Conservation (phyloP, 805 yeast species). For the Saturnispora gosingensis region DNA sequence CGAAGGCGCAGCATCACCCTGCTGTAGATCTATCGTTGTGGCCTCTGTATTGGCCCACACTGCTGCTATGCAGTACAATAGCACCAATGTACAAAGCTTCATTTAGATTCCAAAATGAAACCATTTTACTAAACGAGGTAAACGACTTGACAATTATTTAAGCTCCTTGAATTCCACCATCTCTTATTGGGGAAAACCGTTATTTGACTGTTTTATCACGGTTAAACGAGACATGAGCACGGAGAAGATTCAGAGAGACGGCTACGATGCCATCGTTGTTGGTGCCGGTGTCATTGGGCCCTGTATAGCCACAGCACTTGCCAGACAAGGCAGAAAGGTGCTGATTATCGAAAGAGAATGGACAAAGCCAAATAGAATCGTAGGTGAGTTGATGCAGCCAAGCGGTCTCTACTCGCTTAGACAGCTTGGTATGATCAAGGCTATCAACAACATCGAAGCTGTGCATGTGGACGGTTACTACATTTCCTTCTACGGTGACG, state of each 20-base stretch:
- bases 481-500: constrained; percentile 53
- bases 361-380: constrained; percentile 89
- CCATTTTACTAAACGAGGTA: constrained; percentile 4
- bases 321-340: constrained; percentile 82
- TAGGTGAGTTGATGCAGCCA: constrained; percentile 96
- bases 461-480: constrained; percentile 72
- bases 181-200: not conserved
- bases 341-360: constrained; percentile 80
- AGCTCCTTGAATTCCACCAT: not conserved
- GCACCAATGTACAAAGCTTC: not conserved
- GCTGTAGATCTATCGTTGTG: not conserved
- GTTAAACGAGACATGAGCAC: not conserved
- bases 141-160: constrained; percentile 1
- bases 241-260: constrained; percentile 1
- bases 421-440: constrained; percentile 73
- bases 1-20: not conserved
- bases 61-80: not conserved
- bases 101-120: not conserved
- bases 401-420: constrained; percentile 82
- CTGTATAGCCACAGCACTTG: constrained; percentile 79
- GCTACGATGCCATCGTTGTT: constrained; percentile 75
- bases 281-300: constrained; percentile 99
- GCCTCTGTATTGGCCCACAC: not conserved
- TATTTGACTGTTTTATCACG: not conserved
- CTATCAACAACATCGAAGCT: constrained; percentile 70